A percentile compares a stretch with the other conserved stretches of the same genome.
These are phyloP conservation scores for Pyrenochaeta sp. DNA, from an alignment of 2,329 filamentous ascomycete genomes.

Conservation along the genomic window DNA sequence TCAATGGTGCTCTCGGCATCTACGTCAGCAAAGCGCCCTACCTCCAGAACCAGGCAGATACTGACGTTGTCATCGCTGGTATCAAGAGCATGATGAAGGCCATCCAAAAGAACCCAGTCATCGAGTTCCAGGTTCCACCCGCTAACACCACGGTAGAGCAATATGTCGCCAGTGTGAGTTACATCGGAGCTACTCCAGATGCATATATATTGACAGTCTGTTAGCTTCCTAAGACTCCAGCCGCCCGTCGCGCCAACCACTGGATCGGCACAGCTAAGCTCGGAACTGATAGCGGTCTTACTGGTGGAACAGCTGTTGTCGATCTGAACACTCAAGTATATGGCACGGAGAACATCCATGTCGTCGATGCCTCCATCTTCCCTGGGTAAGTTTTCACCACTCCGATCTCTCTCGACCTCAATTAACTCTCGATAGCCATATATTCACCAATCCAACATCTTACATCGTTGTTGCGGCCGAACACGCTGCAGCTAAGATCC, in stretches of 20 bases:
- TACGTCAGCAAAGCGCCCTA: slow-evolving; percentile 68
- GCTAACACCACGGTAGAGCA: slow-evolving; percentile 61
- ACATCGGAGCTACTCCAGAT: background rate
- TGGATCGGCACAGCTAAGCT: slow-evolving; percentile 66
- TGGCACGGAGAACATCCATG: slow-evolving; percentile 56
- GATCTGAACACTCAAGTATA: slow-evolving; percentile 61
- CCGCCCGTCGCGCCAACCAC: slow-evolving; percentile 55
- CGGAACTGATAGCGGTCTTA: slow-evolving; percentile 55
- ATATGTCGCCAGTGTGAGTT: slow-evolving; percentile 59
- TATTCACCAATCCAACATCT: slow-evolving; percentile 50
- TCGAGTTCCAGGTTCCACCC: slow-evolving; percentile 65
- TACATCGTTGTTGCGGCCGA: slow-evolving; percentile 49
- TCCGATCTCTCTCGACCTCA: background rate
- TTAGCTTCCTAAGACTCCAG: slow-evolving; percentile 48
- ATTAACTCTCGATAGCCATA: slow-evolving; percentile 35
- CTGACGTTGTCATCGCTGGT: slow-evolving; percentile 69
- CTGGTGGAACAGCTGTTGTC: slow-evolving; percentile 56
- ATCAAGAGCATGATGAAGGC: slow-evolving; percentile 68
- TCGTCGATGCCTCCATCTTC: slow-evolving; percentile 59
- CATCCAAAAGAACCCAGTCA: slow-evolving; percentile 61
- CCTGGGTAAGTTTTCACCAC: slow-evolving; percentile 44
- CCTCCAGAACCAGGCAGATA: slow-evolving; percentile 65
- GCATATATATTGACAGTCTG: slow-evolving; percentile 9
- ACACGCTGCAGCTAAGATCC: slow-evolving; percentile 50
- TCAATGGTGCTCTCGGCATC: slow-evolving; percentile 66